Evolutionary conservation across 768 basidiomycete genomes (phyloP).

Genomic region (Pholiota molesta): DNA sequence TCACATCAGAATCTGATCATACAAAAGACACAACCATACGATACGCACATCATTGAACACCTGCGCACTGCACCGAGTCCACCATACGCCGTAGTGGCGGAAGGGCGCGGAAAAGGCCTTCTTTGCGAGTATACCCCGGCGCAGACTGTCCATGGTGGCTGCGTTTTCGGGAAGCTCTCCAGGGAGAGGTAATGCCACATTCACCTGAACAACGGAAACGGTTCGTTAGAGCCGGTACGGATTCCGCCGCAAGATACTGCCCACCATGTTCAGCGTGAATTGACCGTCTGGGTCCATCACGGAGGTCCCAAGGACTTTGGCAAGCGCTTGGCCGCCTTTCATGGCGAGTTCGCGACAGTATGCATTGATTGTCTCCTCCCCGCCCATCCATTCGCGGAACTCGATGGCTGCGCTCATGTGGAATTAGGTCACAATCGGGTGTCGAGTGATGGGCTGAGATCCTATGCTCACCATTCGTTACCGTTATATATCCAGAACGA

Average conservation of each 20-base stretch:
- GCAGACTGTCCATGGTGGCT: slow-evolving; percentile 28
- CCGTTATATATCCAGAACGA: slow-evolving; percentile 52
- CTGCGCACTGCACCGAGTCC: slow-evolving; percentile 50
- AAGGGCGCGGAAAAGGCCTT: slow-evolving; percentile 39
- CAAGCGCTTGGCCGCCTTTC: slow-evolving; percentile 64
- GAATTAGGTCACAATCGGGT: neutral
- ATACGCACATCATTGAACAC: slow-evolving; percentile 45
- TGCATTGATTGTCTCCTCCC: slow-evolving; percentile 73
- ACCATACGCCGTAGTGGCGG: slow-evolving; percentile 45
- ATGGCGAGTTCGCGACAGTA: slow-evolving; percentile 78
- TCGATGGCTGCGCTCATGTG: slow-evolving; percentile 56
- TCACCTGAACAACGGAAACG: slow-evolving; percentile 30
- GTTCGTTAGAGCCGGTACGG: neutral
- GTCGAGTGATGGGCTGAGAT: neutral
- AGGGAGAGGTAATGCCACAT: slow-evolving; percentile 45
- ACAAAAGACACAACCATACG: slow-evolving; percentile 5
- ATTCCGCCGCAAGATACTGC: neutral
- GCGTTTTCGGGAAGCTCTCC: slow-evolving; percentile 20
- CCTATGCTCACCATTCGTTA: slow-evolving; percentile 50
- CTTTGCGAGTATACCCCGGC: slow-evolving; percentile 28
- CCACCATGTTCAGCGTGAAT: slow-evolving; percentile 76
- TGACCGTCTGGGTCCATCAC: slow-evolving; percentile 67
- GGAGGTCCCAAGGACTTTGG: slow-evolving; percentile 63
- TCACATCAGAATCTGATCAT: slow-evolving; percentile 2
- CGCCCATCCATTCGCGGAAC: slow-evolving; percentile 80